Percentiles rank a stretch among this genome's conserved stretches.
Conservation (phyloP, 306 rosid genomes). For the Vigna mungo region DNA sequence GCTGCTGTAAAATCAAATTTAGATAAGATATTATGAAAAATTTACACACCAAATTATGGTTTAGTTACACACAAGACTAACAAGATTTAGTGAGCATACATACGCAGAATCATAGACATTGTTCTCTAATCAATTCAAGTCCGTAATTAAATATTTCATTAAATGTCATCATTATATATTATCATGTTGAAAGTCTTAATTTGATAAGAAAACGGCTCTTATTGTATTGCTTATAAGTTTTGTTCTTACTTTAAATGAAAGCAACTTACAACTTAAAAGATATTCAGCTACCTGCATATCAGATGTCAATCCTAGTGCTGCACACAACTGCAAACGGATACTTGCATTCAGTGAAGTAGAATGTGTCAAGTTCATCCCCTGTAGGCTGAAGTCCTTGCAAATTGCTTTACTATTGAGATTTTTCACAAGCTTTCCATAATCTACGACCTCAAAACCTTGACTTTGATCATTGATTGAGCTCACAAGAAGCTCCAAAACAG, state of each 20-base stretch:
- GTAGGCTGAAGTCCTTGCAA: constrained; percentile 21
- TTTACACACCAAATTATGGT: background rate
- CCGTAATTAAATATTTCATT: too few species aligned
- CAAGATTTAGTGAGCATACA: too few species aligned
- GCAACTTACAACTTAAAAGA: background rate
- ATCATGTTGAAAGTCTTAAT: too few species aligned
- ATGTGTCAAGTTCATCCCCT: background rate
- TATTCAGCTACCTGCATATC: constrained; percentile 49
- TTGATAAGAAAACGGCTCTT: too few species aligned
- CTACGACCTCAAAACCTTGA: constrained; percentile 8
- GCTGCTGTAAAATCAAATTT: constrained; percentile 32
- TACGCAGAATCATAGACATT: too few species aligned
- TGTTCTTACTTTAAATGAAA: background rate
- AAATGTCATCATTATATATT: too few species aligned
- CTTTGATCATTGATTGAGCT: background rate
- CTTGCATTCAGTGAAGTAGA: constrained; percentile 45
- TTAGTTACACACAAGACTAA: background rate
- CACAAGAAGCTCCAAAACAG: constrained; percentile 45
- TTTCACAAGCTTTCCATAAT: constrained; percentile 52
- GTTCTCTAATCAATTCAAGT: too few species aligned
- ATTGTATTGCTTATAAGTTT: too few species aligned
- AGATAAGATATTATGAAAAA: background rate
- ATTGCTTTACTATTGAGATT: constrained; percentile 41
- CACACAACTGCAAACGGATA: constrained; percentile 50
- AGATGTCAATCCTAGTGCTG: constrained; percentile 49